Evolutionary conservation across 1,284 basidiomycete genomes (phyloP).

Genomic region (Chalciporus sp.): DNA sequence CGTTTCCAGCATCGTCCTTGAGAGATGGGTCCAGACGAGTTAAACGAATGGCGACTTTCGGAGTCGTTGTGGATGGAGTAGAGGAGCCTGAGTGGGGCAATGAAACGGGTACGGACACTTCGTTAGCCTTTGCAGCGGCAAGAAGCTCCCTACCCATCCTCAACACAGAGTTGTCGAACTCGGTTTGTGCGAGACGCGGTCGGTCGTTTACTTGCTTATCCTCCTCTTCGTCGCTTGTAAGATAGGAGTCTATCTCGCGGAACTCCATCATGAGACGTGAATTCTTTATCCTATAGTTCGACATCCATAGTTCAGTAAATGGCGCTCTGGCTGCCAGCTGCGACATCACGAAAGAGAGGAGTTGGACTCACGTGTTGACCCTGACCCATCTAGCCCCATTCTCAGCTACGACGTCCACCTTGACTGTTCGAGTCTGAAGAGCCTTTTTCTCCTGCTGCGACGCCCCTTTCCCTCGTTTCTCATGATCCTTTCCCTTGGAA

Average conservation of each 20-base stretch:
- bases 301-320: background rate
- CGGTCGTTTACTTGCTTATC: slow-evolving; percentile 32
- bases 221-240: slow-evolving; percentile 66
- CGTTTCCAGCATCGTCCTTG: slow-evolving; percentile 27
- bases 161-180: slow-evolving; percentile 73
- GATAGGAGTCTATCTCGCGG: slow-evolving; percentile 79
- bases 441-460: slow-evolving; percentile 9
- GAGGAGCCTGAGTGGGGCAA: slow-evolving; percentile 24
- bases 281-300: slow-evolving; percentile 63
- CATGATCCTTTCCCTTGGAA: slow-evolving; percentile 12
- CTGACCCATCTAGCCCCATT: slow-evolving; percentile 76
- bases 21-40: slow-evolving; percentile 63
- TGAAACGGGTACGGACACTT: slow-evolving; percentile 27
- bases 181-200: slow-evolving; percentile 46
- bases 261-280: slow-evolving; percentile 77
- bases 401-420: slow-evolving; percentile 79
- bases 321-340: background rate
- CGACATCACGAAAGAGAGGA: background rate
- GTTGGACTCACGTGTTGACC: slow-evolving; percentile 75
- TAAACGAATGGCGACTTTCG: slow-evolving; percentile 61
- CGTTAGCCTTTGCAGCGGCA: slow-evolving; percentile 60
- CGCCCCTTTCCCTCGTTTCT: slow-evolving; percentile 8
- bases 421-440: slow-evolving; percentile 38
- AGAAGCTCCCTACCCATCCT: slow-evolving; percentile 64
- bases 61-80: slow-evolving; percentile 21